phyloP scores from a whole-genome alignment of 1,139 yeast genomes.

The Sugiyamaella sp. region DNA sequence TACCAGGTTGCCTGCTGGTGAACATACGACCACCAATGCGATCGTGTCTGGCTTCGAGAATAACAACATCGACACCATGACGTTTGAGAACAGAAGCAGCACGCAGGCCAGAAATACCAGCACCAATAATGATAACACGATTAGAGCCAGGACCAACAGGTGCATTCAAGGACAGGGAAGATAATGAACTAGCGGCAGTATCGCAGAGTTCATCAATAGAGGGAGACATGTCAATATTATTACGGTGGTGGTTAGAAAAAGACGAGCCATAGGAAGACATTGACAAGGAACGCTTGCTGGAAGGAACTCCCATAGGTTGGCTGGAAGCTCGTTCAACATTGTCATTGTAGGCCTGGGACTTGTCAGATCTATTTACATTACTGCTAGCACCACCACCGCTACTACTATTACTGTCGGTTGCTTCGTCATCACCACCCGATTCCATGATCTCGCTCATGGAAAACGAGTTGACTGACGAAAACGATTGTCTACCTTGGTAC shows the following conservation, averaged over 20 bases:
- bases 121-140: conserved; percentile 63
- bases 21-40: conserved; percentile 60
- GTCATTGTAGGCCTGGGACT: conserved; percentile 11
- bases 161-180: conserved; percentile 20
- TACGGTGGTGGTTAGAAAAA: conserved; percentile 19
- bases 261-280: conserved; percentile 15
- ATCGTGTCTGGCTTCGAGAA: conserved; percentile 55
- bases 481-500: conserved; percentile 13
- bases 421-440: conserved; percentile 23
- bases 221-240: conserved; percentile 16
- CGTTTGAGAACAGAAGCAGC: conserved; percentile 61
- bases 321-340: background rate
- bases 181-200: conserved; percentile 22
- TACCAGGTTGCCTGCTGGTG: conserved; percentile 42
- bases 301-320: conserved; percentile 16
- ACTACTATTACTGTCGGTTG: conserved; percentile 24
- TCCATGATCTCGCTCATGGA: conserved; percentile 24
- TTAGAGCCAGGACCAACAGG: conserved; percentile 16
- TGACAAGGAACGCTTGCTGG: conserved; percentile 5
- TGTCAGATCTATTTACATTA: conserved; percentile 20
- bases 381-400: conserved; percentile 18
- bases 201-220: conserved; percentile 18
- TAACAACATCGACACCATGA: conserved; percentile 47
- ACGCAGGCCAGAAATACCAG: conserved; percentile 75
- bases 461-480: conserved; percentile 19